phyloP scores from a whole-genome alignment of 108 stramenopile species.

The Aurantiochytrium sp. region DNA sequence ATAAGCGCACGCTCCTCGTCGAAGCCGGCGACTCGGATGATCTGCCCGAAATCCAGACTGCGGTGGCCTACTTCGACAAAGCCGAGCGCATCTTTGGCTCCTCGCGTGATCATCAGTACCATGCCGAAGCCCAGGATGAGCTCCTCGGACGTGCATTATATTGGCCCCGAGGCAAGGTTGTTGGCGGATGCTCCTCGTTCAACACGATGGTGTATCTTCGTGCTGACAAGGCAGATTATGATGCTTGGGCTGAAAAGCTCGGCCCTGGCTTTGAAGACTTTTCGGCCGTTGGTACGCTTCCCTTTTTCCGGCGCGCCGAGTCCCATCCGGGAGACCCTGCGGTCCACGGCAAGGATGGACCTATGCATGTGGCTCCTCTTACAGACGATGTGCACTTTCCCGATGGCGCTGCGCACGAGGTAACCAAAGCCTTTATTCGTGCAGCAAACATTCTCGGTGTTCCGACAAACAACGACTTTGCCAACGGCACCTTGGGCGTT shows the following conservation, averaged over 20 bases:
- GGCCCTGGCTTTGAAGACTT: background rate
- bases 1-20: slow-evolving; percentile 28
- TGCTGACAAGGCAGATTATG: background rate
- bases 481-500: background rate
- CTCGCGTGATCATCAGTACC: background rate
- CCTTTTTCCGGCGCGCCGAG: background rate
- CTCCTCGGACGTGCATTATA: slow-evolving; percentile 19
- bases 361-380: background rate
- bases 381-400: background rate
- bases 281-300: background rate
- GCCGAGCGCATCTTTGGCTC: slow-evolving; percentile 22
- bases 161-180: slow-evolving; percentile 16
- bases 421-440: background rate
- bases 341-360: slow-evolving; percentile 8
- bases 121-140: slow-evolving; percentile 18
- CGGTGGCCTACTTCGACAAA: background rate
- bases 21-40: slow-evolving; percentile 34
- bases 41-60: slow-evolving; percentile 7
- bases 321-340: background rate
- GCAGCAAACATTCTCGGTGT: background rate
- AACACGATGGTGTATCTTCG: background rate
- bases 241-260: background rate
- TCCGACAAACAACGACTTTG: background rate
- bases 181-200: slow-evolving; percentile 4
- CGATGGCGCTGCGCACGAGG: background rate